These are phyloP conservation scores for Achaetomium macrosporum DNA, from an alignment of 2,329 filamentous ascomycete species.

Conservation along the genomic window DNA sequence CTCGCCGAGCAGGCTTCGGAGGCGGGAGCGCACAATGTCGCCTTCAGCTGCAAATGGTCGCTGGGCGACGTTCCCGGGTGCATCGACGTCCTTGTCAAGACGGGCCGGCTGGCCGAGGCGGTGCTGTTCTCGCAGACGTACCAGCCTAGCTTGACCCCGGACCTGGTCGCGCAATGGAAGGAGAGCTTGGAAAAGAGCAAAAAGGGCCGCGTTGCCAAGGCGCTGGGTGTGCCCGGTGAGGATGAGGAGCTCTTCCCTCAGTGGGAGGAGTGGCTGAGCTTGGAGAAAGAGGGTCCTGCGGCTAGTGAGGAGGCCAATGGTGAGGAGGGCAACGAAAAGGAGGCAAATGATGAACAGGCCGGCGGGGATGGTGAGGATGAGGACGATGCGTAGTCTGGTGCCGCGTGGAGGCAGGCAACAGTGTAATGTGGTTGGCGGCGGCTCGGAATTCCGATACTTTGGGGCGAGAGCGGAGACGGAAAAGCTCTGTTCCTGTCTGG, in stretches of 20 bases:
- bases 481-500: too few relatives aligned
- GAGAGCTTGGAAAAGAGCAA: slow-evolving; percentile 73
- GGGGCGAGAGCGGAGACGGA: too few relatives aligned
- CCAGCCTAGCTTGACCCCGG: slow-evolving; percentile 69
- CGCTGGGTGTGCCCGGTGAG: slow-evolving; percentile 74
- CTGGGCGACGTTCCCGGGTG: slow-evolving; percentile 77
- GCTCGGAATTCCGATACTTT: background rate
- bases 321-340: slow-evolving; percentile 14
- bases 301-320: slow-evolving; percentile 18
- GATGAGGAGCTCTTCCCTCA: slow-evolving; percentile 90
- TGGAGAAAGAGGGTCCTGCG: slow-evolving; percentile 65
- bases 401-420: too few relatives aligned
- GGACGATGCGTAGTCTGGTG: background rate
- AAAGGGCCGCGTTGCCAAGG: slow-evolving; percentile 76
- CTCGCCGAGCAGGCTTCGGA: slow-evolving; percentile 71
- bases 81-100: slow-evolving; percentile 71
- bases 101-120: slow-evolving; percentile 75
- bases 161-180: slow-evolving; percentile 75
- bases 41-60: slow-evolving; percentile 86
- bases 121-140: slow-evolving; percentile 94
- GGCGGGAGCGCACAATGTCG: slow-evolving; percentile 81
- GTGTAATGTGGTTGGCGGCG: slow-evolving; percentile 8
- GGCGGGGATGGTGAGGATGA: slow-evolving; percentile 11
- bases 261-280: slow-evolving; percentile 82
- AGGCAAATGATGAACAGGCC: slow-evolving; percentile 9